Percentiles rank a stretch among this genome's conserved stretches.
These are phyloP conservation scores for Saprolegnia diclina DNA, from an alignment of 352 stramenopile species.

Conservation along the genomic window DNA sequence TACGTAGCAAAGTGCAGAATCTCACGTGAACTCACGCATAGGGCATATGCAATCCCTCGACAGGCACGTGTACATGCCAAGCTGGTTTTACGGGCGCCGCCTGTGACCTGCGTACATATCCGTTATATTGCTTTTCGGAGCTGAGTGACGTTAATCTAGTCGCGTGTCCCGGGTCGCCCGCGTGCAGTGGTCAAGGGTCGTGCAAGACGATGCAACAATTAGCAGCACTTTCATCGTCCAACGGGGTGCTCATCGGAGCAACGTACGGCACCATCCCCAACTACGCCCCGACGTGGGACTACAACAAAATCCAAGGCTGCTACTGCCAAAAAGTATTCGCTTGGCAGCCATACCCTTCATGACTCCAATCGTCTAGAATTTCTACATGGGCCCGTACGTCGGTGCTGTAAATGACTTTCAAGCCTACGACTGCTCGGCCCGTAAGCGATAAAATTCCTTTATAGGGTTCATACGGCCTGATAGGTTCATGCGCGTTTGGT, in stretches of 20 bases:
- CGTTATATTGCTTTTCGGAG: neutral
- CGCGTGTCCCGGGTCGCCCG: constrained; percentile 37
- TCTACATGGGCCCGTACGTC: constrained; percentile 65
- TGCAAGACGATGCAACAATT: constrained; percentile 77
- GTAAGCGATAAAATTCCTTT: neutral
- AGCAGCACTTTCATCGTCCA: constrained; percentile 31
- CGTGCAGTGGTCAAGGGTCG: constrained; percentile 63
- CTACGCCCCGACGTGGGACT: constrained; percentile 68
- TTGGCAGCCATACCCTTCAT: neutral
- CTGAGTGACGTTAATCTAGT: constrained; percentile 24
- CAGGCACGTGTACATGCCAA: constrained; percentile 56
- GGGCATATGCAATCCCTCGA: constrained; percentile 46
- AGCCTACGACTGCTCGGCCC: constrained; percentile 8
- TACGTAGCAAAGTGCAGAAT: neutral
- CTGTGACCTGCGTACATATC: constrained; percentile 49
- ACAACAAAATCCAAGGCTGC: constrained; percentile 81
- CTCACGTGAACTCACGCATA: neutral
- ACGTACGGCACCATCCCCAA: constrained; percentile 65
- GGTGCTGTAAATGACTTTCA: constrained; percentile 46
- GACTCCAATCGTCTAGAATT: constrained; percentile 30
- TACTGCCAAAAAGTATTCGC: constrained; percentile 35
- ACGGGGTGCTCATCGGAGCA: constrained; percentile 44
- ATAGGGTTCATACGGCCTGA: neutral
- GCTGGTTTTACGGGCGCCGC: constrained; percentile 69
- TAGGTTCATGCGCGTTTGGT: constrained; percentile 35